Conservation (phyloP, 495 filamentous ascomycete species). For the Pyrenopolyporus hunteri region DNA sequence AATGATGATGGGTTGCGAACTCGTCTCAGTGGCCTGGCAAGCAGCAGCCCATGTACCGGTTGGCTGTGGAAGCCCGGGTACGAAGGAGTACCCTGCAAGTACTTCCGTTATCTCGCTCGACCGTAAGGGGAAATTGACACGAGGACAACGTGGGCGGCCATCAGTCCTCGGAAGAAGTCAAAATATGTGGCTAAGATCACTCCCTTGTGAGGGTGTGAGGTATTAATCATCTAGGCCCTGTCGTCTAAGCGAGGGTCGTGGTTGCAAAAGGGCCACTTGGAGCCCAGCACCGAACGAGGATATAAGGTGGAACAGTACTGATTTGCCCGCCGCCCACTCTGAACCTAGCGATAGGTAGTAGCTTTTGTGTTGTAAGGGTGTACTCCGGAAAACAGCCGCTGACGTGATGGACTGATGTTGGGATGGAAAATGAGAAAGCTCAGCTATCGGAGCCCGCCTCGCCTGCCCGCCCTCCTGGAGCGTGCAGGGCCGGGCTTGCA, state of each 20-base stretch:
- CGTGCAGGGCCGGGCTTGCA: conserved; percentile 21
- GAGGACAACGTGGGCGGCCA: conserved; percentile 31
- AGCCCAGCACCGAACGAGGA: conserved; percentile 33
- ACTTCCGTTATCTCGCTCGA: conserved; percentile 33
- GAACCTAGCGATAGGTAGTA: conserved; percentile 27
- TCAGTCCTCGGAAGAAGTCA: conserved; percentile 31
- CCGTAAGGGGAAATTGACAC: conserved; percentile 32
- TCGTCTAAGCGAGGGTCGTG: conserved; percentile 38
- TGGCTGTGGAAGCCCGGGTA: conserved; percentile 17
- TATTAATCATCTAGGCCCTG: conserved; percentile 41
- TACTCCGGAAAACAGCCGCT: conserved; percentile 22
- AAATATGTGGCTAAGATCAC: conserved; percentile 38
- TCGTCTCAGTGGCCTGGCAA: conserved; percentile 22
- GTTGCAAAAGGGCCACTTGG: conserved; percentile 40
- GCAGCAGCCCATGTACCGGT: conserved; percentile 18
- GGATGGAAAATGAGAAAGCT: conserved; percentile 26
- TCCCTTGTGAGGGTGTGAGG: conserved; percentile 39
- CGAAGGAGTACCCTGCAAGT: conserved; percentile 28
- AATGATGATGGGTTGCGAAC: conserved; percentile 29
- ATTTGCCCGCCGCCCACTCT: conserved; percentile 25
- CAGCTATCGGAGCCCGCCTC: conserved; percentile 26
- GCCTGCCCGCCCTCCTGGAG: conserved; percentile 16
- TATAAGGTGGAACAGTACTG: conserved; percentile 36
- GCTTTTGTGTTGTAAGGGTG: too few species aligned
- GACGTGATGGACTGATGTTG: conserved; percentile 36